Evolutionary conservation across 2,329 filamentous ascomycete species (phyloP).

Genomic region (Grosmannia serpens): DNA sequence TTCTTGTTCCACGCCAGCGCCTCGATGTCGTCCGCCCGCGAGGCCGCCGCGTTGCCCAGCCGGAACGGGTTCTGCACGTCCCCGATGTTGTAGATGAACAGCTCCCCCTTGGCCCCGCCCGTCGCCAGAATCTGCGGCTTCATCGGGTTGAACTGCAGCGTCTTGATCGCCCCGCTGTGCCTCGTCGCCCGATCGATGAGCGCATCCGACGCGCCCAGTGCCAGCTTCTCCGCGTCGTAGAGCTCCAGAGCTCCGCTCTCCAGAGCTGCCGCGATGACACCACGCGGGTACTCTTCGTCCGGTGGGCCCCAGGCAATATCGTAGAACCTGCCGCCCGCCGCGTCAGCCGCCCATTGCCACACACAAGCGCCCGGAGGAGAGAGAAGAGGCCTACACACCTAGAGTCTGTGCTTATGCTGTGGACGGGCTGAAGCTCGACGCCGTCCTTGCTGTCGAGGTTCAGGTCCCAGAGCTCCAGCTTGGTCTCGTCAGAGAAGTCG

Average conservation of each 20-base stretch:
- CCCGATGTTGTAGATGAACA: conserved; percentile 91
- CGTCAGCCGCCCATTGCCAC: conserved; percentile 3
- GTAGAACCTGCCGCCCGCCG: conserved; percentile 64
- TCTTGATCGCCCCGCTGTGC: conserved; percentile 85
- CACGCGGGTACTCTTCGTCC: conserved; percentile 64
- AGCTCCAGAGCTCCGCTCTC: conserved; percentile 90
- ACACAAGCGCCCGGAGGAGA: neutral
- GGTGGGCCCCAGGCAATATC: conserved; percentile 90
- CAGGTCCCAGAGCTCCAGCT: conserved; percentile 93
- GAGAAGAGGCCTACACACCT: conserved; percentile 44
- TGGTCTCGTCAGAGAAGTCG: conserved; percentile 95
- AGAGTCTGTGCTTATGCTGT: conserved; percentile 76
- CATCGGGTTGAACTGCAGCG: conserved; percentile 91
- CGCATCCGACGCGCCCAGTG: conserved; percentile 52
- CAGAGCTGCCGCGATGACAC: conserved; percentile 88
- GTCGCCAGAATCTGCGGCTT: conserved; percentile 86
- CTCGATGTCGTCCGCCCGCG: conserved; percentile 88
- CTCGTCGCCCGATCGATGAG: conserved; percentile 78
- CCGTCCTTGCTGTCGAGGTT: conserved; percentile 68
- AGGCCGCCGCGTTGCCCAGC: conserved; percentile 66
- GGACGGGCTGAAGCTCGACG: conserved; percentile 75
- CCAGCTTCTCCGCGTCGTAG: conserved; percentile 73
- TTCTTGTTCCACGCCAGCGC: conserved; percentile 98
- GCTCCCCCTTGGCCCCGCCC: conserved; percentile 86
- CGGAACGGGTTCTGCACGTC: conserved; percentile 81